Evolutionary conservation across 176 grass and related monocot genomes (phyloP), one percentile per base, ranked within the genome.

Genomic region (Phoenix roebelenii): DNA sequence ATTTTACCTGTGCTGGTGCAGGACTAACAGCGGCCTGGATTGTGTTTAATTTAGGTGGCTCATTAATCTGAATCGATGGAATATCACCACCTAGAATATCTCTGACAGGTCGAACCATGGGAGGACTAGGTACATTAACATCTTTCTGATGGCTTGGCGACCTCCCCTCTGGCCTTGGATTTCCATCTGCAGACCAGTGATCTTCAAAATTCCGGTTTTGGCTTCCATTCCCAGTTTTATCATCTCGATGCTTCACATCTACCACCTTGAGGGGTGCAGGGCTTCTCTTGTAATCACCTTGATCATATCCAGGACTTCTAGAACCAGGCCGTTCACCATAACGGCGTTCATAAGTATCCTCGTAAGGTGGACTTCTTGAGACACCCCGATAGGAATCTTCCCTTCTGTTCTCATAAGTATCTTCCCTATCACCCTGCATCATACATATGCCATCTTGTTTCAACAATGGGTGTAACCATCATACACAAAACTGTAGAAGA

Each of bases 11-110:
- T 66, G 72, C 67, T 67, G 81, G 81, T 22, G 85, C 76, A 59
- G 79, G 79, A 63, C 78, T 77, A 70, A 80, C 85, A 59, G 80
- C 62, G 1, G 77, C 60, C 69, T 49, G 79, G 49, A 50, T 55
- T 74, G 67, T 54, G 72, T 68, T 64, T 59, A 79, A 56, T 69
- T 92, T 92, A 60, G 73, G 67, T 73, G 68, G 85, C 18, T 80
- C 84, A 24, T 69, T 67, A 85, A 98, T 74, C 35, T 61, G 69
- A 74, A 98, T 80, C 57, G 69, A 78, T 72, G 93, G 93, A 16
- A 54, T 67, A 44, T 98, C 71, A 63, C 58, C 44, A 63, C 52
- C 70, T 64, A 58, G 39, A 65, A 65, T 49, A 25, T 3, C 44
- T 65, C 62, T 23, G 51, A 65, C 15, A 25, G 48, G 48, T 65